Base-by-base conservation (phyloP, 2,329 filamentous ascomycete genomes). In the Acephala macrosclerotiorum region DNA sequence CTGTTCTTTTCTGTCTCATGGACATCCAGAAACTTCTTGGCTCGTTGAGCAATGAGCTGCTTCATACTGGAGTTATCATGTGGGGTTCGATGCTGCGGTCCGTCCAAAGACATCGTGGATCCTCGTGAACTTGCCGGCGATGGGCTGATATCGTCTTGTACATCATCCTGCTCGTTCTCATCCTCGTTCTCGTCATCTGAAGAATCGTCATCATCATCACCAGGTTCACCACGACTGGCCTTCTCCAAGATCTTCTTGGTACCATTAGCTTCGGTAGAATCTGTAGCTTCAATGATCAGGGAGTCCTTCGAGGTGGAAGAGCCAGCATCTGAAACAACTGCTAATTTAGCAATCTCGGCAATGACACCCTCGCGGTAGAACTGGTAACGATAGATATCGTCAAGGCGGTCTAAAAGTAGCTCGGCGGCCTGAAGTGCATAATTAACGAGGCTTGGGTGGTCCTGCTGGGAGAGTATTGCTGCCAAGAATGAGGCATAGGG, bases 351-450 rank as follows among this genome's bases (percentile, higher is more conserved):
- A 60, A 99, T 96, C 77, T 99, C 95, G 1, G 91, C 85, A 72
- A 98, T 94, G 51, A 99, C 96, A 40, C 96, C 96, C 80, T 99
- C 96, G 0, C 96, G 92, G 75, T 99, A 97, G 72, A 99, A 95
- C 73, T 99, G 96, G 74, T 97, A 97, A 29, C 93, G 90, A 76
- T 99, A 99, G 35, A 98, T 92, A 25, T 90, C 85, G 68, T 94
- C 93, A 6, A 99, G 82, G 20, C 96, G 89, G 73, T 89, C 90
- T 66, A 97, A 85, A 0, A 99, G 85, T 6, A 99, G 83, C 77
- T 97, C 94, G 0, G 95, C 92, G 42, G 94, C 95, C 75, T 97
- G 93, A 18, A 99, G 82, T 20, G 93, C 95, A 70, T 90, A 91
- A 68, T 94, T 92, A 11, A 98, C 94, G 5, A 99, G 83, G 1